A percentile compares a stretch with the other conserved stretches of the same genome.
Conservation (phyloP, 169 alveolate species). For the Babesia gibsoni region DNA sequence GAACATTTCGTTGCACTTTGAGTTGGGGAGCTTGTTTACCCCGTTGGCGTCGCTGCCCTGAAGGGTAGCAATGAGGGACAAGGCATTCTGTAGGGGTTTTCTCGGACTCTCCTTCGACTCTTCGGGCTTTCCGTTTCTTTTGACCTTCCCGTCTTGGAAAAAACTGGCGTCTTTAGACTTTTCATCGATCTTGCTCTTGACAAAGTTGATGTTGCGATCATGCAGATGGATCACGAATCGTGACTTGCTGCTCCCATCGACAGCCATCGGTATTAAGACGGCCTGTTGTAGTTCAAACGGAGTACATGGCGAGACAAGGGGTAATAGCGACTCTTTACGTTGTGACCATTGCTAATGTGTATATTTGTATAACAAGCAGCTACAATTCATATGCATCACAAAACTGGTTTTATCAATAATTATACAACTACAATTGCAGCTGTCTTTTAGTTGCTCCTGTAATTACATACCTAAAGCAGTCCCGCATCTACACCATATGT, state of each 20-base stretch:
- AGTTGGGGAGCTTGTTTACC: conserved; percentile 42
- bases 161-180: not conserved
- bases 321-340: too few species aligned
- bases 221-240: conserved; percentile 43
- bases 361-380: too few species aligned
- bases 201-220: conserved; percentile 33
- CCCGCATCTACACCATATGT: too few species aligned
- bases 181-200: conserved; percentile 1
- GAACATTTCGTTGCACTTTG: conserved; percentile 33
- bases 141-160: conserved; percentile 23
- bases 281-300: too few species aligned
- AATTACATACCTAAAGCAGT: too few species aligned
- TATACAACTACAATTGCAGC: too few species aligned
- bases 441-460: too few species aligned
- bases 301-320: too few species aligned
- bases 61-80: conserved; percentile 21
- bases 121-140: not conserved
- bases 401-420: too few species aligned
- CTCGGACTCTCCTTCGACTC: not conserved
- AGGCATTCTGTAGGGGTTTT: not conserved
- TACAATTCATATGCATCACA: too few species aligned
- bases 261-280: not conserved
- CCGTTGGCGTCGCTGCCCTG: conserved; percentile 37
- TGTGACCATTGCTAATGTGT: too few species aligned
- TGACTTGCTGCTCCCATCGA: not conserved